Percentiles rank a stretch among this genome's conserved stretches.
phyloP scores from a whole-genome alignment of 129 eudicot species.

The Apium graveolens region DNA sequence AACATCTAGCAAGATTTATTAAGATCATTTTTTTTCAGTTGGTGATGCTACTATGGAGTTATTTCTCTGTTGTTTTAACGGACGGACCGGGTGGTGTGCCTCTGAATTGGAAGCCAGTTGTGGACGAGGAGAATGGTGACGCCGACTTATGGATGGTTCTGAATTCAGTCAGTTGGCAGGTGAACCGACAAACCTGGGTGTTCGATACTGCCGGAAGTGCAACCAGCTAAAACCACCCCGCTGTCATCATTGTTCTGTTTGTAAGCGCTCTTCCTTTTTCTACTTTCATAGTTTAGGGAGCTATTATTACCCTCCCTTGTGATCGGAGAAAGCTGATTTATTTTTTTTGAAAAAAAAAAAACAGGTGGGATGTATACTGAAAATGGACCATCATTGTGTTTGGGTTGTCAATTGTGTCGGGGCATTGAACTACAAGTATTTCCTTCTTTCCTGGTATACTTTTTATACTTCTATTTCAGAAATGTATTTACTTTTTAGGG shows the following conservation, averaged over 20 bases:
- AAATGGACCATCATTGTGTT: slow-evolving; percentile 99
- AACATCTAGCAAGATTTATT: not conserved
- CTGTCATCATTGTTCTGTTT: slow-evolving; percentile 97
- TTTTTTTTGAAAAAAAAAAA: slow-evolving; percentile 2
- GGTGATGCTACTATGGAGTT: slow-evolving; percentile 94
- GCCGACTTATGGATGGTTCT: slow-evolving; percentile 54
- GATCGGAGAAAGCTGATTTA: not conserved
- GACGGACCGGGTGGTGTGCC: slow-evolving; percentile 95
- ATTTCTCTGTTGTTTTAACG: slow-evolving; percentile 82
- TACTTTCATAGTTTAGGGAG: not conserved
- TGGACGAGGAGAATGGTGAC: slow-evolving; percentile 85
- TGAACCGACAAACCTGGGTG: slow-evolving; percentile 39
- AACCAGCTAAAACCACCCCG: slow-evolving; percentile 97
- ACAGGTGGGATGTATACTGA: slow-evolving; percentile 97
- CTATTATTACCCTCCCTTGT: not conserved
- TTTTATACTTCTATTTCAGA: not conserved
- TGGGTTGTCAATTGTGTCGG: slow-evolving; percentile 99
- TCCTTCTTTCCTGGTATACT: slow-evolving; percentile 95
- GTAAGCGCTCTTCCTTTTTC: slow-evolving; percentile 35
- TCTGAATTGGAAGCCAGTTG: slow-evolving; percentile 62
- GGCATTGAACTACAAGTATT: slow-evolving; percentile 96
- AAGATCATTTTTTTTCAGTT: slow-evolving; percentile 40
- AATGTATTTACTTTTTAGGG: not conserved
- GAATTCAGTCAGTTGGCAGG: slow-evolving; percentile 49
- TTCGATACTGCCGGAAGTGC: slow-evolving; percentile 86